These are phyloP conservation scores for Starmerella vitae DNA, from an alignment of 805 yeast genomes.

Conservation along the genomic window DNA sequence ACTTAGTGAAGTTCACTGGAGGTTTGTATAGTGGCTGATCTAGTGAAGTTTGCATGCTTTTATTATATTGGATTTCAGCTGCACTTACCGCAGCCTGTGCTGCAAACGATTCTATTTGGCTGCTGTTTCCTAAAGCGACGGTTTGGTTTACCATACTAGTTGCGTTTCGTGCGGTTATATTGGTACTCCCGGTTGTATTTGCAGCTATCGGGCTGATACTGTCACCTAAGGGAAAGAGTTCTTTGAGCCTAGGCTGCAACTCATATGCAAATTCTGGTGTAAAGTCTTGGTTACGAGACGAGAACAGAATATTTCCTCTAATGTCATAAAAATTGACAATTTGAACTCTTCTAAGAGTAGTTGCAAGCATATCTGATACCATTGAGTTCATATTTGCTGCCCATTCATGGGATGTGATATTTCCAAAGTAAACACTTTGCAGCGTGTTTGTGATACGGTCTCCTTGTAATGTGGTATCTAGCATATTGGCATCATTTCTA, in stretches of 20 bases:
- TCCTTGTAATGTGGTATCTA: slow-evolving; percentile 7
- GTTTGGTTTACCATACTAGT: not conserved
- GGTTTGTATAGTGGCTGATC: not conserved
- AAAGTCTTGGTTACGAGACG: slow-evolving; percentile 7
- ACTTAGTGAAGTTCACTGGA: slow-evolving; percentile 1
- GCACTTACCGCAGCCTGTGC: not conserved
- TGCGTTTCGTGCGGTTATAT: not conserved
- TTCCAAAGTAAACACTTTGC: slow-evolving; percentile 7
- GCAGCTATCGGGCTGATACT: not conserved
- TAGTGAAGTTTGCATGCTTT: too few relatives aligned
- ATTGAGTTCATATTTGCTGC: slow-evolving; percentile 2
- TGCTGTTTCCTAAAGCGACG: not conserved
- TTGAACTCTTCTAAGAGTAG: slow-evolving; percentile 7
- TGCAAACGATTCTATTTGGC: not conserved
- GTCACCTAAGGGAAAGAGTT: slow-evolving; percentile 8
- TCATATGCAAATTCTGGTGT: not conserved
- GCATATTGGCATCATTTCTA: slow-evolving; percentile 4
- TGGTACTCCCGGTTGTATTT: not conserved
- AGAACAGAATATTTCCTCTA: slow-evolving; percentile 7
- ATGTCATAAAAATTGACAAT: slow-evolving; percentile 12
- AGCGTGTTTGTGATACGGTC: slow-evolving; percentile 8
- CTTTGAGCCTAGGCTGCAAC: slow-evolving; percentile 1
- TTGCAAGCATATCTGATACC: slow-evolving; percentile 5
- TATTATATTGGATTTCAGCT: not conserved
- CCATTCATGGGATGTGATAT: slow-evolving; percentile 10